These are phyloP conservation scores for Tetrapyrgos nigripes DNA, from an alignment of 1,284 basidiomycete genomes.

Conservation along the genomic window DNA sequence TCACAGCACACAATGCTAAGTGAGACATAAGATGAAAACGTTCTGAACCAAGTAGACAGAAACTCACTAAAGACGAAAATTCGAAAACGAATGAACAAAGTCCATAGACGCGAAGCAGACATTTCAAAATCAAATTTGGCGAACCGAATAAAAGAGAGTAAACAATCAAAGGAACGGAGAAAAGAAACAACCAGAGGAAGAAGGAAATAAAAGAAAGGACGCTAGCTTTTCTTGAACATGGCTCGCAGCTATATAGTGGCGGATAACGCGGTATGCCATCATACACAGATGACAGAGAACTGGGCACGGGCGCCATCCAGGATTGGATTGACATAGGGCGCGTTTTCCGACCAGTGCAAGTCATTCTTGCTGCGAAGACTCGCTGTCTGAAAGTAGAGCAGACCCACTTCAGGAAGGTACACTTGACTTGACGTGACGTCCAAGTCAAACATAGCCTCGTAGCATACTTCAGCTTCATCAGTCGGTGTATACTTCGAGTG, in stretches of 20 bases:
- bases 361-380: too few species aligned
- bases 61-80: slow-evolving; percentile 30
- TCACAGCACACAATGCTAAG: slow-evolving; percentile 46
- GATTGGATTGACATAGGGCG: background rate
- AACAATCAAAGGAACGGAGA: slow-evolving; percentile 13
- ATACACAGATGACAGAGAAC: too few species aligned
- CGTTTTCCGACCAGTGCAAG: too few species aligned
- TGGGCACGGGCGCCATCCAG: too few species aligned
- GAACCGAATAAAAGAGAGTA: slow-evolving; percentile 27
- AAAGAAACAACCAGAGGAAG: slow-evolving; percentile 24
- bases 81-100: slow-evolving; percentile 29
- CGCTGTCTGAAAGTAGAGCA: background rate
- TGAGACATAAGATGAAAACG: background rate
- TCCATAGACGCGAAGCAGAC: slow-evolving; percentile 30
- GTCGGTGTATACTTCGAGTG: too few species aligned
- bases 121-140: slow-evolving; percentile 20
- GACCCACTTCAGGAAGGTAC: background rate
- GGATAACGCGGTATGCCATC: background rate
- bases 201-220: slow-evolving; percentile 25
- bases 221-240: background rate
- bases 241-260: background rate
- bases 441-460: too few species aligned
- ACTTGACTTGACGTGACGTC: too few species aligned
- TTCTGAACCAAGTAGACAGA: background rate
- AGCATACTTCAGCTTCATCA: too few species aligned